Evolutionary conservation across 2,329 filamentous ascomycete species (phyloP).

Genomic region (Hypoxylon sp.): DNA sequence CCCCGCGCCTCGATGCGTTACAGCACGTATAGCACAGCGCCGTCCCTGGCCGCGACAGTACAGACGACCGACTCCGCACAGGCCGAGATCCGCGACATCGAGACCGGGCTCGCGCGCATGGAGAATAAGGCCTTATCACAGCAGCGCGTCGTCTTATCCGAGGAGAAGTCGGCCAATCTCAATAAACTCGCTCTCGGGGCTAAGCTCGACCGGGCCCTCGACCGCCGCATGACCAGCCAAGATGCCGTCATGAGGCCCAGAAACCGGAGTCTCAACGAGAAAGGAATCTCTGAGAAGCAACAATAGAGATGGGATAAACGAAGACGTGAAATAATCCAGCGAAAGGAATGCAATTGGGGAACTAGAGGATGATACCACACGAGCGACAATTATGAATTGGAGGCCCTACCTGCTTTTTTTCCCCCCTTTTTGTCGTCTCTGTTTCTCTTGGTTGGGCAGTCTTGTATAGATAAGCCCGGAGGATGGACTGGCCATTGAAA

Average conservation of each 20-base stretch:
- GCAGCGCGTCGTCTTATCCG: conserved; percentile 83
- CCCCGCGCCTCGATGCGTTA: conserved; percentile 68
- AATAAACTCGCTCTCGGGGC: conserved; percentile 89
- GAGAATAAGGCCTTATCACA: conserved; percentile 87
- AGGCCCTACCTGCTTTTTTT: conserved; percentile 14
- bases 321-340: not conserved
- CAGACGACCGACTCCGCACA: conserved; percentile 67
- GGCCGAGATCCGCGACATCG: conserved; percentile 76
- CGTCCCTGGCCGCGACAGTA: conserved; percentile 70
- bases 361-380: conserved; percentile 39
- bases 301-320: conserved; percentile 9
- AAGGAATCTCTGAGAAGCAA: conserved; percentile 38
- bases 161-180: conserved; percentile 84
- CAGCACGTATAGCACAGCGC: conserved; percentile 72
- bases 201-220: conserved; percentile 89
- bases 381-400: conserved; percentile 25
- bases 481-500: conserved; percentile 2
- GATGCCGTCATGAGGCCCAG: conserved; percentile 84
- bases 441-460: conserved; percentile 15
- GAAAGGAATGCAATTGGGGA: not conserved
- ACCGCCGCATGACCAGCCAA: conserved; percentile 86
- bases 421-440: not conserved
- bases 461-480: conserved; percentile 14
- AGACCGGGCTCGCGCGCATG: conserved; percentile 84
- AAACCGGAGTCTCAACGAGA: conserved; percentile 56